Base-by-base conservation (phyloP, 2,329 filamentous ascomycete genomes). In the Emydomyces testavorans region DNA sequence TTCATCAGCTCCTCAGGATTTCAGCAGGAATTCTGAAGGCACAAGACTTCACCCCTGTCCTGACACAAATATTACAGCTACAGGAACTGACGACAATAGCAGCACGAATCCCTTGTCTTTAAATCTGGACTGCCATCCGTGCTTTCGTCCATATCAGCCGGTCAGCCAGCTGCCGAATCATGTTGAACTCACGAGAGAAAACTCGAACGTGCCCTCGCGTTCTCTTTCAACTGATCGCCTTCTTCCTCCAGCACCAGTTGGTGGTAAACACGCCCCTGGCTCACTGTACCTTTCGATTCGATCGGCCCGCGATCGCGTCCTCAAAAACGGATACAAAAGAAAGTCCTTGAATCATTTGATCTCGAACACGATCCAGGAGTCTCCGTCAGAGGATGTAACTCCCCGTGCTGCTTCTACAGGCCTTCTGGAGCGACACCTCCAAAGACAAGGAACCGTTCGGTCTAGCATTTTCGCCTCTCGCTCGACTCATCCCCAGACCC, bases 101-200 rank as follows among this genome's bases (percentile, higher is more conserved):
- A 54, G 53, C 49, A 39, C 50, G 37, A 36, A 51, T 53, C 39
- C 49, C 21, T 24, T 51, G 51, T 38, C 48, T n/a, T 13, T 51
- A 21, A 46, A 43, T 21, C 7, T 43, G 31, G 34, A 49, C 1
- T 32, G 11, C 39, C 47, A 45, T 18, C 47, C 47, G 13, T 47
- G 35, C n/a, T 40, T 47, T 29, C 45, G 45, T 21, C 26, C 35
- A 11, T 34, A 18, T 16, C 28, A 21, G 11, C 15, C 10, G 2
- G 23, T 20, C 26, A 15, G 29, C n/a, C 39, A 44, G 11, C 35
- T 44, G n/a, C 36, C 42, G n/a, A 35, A 29, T 15, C 31, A 36
- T n/a, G 21, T 20, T 15, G 38, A 43, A 2, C 35, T 44, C 21
- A 24, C 47, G 6, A 45, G 48, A 36, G 34, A 37, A 36, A 36